Evolutionary conservation across 805 yeast genomes (phyloP).

Genomic region (Ogataea henricii): DNA sequence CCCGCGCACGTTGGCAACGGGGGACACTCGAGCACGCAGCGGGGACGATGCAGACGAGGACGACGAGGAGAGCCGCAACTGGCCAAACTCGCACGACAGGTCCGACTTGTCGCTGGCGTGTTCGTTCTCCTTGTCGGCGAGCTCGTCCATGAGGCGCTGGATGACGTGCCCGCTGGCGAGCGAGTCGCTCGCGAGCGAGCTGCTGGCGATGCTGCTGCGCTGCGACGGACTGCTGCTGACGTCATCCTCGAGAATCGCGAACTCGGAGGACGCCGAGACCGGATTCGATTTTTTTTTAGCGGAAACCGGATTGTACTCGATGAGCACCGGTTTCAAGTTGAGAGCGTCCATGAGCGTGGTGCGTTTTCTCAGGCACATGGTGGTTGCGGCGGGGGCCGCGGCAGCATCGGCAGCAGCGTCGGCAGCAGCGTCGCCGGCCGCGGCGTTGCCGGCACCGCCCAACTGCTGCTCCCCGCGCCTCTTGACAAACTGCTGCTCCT

Average conservation of each 20-base stretch:
- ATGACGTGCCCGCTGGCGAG: constrained; percentile 27
- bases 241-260: constrained; percentile 17
- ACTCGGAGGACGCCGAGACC: constrained; percentile 5
- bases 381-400: no score
- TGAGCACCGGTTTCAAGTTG: constrained; percentile 28
- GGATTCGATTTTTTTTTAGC: constrained; percentile 23
- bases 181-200: background rate
- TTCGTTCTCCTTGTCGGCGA: constrained; percentile 30
- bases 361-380: constrained; percentile 11
- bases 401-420: no score
- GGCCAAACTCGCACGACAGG: background rate
- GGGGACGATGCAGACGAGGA: constrained; percentile 1
- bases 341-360: constrained; percentile 23
- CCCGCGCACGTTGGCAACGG: background rate
- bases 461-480: background rate
- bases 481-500: constrained; percentile 5
- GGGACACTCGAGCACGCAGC: background rate
- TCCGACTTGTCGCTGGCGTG: constrained; percentile 2
- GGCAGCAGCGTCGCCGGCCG: no score
- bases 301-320: constrained; percentile 32
- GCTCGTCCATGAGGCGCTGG: constrained; percentile 37
- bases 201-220: no score
- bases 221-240: background rate
- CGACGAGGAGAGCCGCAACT: background rate
- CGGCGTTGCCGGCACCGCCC: no score